Evolutionary conservation across 2,329 filamentous ascomycete species (phyloP), one percentile per base, ranked within the genome.

Genomic region (Sporothrix inflata): DNA sequence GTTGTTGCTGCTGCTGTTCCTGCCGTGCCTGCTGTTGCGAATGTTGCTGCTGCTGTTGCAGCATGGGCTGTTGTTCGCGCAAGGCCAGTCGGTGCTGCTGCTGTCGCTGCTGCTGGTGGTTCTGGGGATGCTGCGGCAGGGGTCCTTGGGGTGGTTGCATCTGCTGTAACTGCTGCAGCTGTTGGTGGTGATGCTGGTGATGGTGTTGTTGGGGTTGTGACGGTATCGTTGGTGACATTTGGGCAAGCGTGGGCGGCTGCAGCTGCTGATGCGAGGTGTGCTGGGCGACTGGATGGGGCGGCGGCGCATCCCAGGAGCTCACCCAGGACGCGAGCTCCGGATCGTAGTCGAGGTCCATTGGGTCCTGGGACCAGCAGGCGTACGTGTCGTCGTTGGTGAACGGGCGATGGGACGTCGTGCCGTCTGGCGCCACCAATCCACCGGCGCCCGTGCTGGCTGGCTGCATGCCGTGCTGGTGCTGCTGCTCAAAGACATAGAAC

Each of bases 271-370:
- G 69, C 49, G 40, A 3, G 5, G 38, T 16, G 16, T 34, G 65
- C 47, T 47, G 42, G 19, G 4, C 14, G 42, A 5, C 42, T 16
- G 42, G 11, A 42, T 42, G 38, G 12, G 69, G 27, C n/a, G 38
- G 65, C n/a, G 74, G 68, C 2, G 63, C 60, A 3, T 60, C 71
- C 73, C 73, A 74, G 2, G 75, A 76, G 70, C 55, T 73, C 30
- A 71, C 75, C 76, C 72, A 79, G 14, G 67, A 76, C 63, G 70
- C 74, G 70, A 63, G 73, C 70, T 78, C 78, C 4, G 74, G 70
- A 67, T 78, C 78, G 21, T 77, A 75, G 71, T 79, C 78, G 14
- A 79, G 68, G 21, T 79, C 78, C 78, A 79, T 79, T 1, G 76
- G 71, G 30, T 79, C 77, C 11, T 74, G 74, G 7, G 69, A 16